These are phyloP conservation scores for Colletotrichum graminicola DNA, from an alignment of 2,329 filamentous ascomycete genomes.

Conservation along the genomic window DNA sequence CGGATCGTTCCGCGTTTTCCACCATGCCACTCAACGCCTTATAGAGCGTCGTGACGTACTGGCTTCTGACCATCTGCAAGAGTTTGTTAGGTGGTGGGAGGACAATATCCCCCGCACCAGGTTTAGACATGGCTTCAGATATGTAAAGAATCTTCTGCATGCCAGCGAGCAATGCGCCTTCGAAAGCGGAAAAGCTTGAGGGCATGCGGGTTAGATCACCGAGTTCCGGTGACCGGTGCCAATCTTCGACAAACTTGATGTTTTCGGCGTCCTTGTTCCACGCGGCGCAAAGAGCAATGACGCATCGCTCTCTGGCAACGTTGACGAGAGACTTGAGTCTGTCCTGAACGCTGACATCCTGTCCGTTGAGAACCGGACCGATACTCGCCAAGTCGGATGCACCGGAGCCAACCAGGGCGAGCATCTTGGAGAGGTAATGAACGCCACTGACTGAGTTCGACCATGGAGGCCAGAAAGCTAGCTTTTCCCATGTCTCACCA, in stretches of 20 bases:
- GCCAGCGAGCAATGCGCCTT: slow-evolving; percentile 82
- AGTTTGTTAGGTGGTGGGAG: slow-evolving; percentile 88
- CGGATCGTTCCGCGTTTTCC: slow-evolving; percentile 88
- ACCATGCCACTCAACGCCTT: slow-evolving; percentile 96
- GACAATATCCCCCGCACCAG: slow-evolving; percentile 81
- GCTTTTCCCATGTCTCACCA: slow-evolving; percentile 91
- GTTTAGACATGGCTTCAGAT: slow-evolving; percentile 83
- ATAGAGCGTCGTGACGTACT: slow-evolving; percentile 94
- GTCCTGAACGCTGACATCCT: slow-evolving; percentile 72
- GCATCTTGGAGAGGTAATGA: slow-evolving; percentile 85
- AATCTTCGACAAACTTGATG: slow-evolving; percentile 92
- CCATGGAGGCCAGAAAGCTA: slow-evolving; percentile 96
- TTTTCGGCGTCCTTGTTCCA: slow-evolving; percentile 96
- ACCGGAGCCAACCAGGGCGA: slow-evolving; percentile 86
- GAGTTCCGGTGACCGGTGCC: slow-evolving; percentile 85
- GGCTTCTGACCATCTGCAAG: slow-evolving; percentile 88
- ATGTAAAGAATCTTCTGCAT: slow-evolving; percentile 98
- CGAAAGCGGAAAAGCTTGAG: slow-evolving; percentile 84
- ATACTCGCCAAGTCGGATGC: slow-evolving; percentile 88
- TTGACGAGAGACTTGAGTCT: slow-evolving; percentile 81
- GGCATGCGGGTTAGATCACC: slow-evolving; percentile 94
- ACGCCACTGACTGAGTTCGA: slow-evolving; percentile 94
- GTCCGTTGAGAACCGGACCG: slow-evolving; percentile 69
- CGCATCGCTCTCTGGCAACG: slow-evolving; percentile 84
- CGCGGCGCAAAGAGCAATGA: slow-evolving; percentile 85